Percentiles rank a stretch among this genome's conserved stretches.
These are phyloP conservation scores for Babesia gibsoni DNA, from an alignment of 169 alveolate genomes.

Conservation along the genomic window DNA sequence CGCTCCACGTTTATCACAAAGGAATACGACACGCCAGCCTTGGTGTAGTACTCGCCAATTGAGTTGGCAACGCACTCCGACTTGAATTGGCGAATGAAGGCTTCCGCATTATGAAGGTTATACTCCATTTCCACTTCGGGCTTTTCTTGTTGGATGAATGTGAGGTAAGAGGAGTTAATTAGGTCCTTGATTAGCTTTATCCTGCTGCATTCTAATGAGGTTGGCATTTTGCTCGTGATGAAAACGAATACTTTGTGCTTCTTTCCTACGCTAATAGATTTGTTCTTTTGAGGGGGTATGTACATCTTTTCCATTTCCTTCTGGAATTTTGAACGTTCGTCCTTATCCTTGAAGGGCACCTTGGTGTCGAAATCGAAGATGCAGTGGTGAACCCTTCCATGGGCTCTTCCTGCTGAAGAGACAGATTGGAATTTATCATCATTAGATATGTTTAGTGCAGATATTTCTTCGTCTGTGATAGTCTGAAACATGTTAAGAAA, in stretches of 20 bases:
- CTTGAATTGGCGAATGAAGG: neutral
- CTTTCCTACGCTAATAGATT: neutral
- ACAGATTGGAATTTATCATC: slow-evolving; percentile 11
- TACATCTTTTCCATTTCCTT: neutral
- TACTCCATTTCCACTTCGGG: slow-evolving; percentile 1
- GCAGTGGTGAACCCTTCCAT: slow-evolving; percentile 52
- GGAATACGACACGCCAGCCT: slow-evolving; percentile 45
- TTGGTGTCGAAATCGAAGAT: slow-evolving; percentile 41
- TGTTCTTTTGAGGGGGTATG: neutral
- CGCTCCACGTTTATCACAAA: neutral
- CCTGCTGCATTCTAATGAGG: slow-evolving; percentile 25
- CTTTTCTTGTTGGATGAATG: neutral
- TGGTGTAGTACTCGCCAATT: neutral
- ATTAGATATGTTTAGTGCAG: neutral
- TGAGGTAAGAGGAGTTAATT: slow-evolving; percentile 32
- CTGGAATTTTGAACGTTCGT: neutral
- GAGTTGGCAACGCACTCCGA: neutral
- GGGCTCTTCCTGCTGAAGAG: slow-evolving; percentile 30
- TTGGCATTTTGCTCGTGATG: neutral
- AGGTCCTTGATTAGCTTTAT: slow-evolving; percentile 51
- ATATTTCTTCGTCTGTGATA: neutral
- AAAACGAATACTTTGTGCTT: slow-evolving; percentile 40
- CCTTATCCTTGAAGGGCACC: slow-evolving; percentile 18
- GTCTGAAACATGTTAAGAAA: neutral
- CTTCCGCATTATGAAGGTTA: slow-evolving; percentile 1